These are phyloP conservation scores for Brassica rapa DNA, from an alignment of 345 rosid species.

Conservation along the genomic window DNA sequence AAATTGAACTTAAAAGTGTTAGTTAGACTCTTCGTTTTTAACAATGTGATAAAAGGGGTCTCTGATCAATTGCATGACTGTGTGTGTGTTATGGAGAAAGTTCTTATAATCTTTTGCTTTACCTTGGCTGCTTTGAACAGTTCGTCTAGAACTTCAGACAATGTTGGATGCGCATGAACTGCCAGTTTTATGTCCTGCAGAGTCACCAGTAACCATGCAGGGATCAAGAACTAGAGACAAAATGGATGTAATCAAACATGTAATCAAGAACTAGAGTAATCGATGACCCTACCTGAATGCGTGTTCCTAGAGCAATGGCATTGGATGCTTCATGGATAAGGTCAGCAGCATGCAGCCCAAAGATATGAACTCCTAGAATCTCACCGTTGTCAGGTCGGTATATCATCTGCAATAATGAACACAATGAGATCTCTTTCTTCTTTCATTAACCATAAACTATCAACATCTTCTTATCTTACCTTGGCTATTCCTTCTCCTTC, in stretches of 20 bases:
- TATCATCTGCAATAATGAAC: constrained; percentile 64
- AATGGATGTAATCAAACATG: background rate
- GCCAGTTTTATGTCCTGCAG: constrained; percentile 87
- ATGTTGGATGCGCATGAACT: constrained; percentile 98
- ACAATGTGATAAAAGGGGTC: background rate
- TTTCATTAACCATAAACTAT: constrained; percentile 16
- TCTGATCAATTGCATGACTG: constrained; percentile 1
- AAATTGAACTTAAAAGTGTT: background rate
- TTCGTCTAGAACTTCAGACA: constrained; percentile 97
- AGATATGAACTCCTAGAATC: constrained; percentile 94
- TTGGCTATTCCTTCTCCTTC: constrained; percentile 99
- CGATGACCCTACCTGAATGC: constrained; percentile 58
- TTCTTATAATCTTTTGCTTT: constrained; percentile 22
- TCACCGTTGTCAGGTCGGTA: constrained; percentile 97
- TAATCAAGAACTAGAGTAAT: background rate
- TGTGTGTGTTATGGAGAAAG: constrained; percentile 3
- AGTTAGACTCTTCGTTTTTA: constrained; percentile 8
- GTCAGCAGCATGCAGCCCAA: constrained; percentile 98
- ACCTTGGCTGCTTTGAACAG: constrained; percentile 97
- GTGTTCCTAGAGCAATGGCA: constrained; percentile 88
- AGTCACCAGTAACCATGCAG: constrained; percentile 23
- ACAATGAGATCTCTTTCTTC: constrained; percentile 16
- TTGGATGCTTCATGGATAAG: constrained; percentile 99
- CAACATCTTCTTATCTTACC: constrained; percentile 45
- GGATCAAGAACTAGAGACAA: constrained; percentile 18